These are phyloP conservation scores for Cyclotella atomus DNA, from an alignment of 108 stramenopile species.

Conservation along the genomic window DNA sequence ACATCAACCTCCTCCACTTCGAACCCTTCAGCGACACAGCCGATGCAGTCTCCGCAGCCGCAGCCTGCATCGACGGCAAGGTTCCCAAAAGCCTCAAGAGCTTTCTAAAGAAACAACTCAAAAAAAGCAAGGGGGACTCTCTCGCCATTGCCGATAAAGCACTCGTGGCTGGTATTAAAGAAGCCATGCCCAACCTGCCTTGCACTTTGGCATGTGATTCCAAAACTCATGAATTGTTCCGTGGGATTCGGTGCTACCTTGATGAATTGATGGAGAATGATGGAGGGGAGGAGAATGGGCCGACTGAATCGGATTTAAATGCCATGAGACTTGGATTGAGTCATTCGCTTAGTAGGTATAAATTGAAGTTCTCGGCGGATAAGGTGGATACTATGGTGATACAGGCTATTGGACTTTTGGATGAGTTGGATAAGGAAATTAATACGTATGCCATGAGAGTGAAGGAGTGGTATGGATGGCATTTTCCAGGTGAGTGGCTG, in stretches of 20 bases:
- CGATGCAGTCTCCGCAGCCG: constrained; percentile 96
- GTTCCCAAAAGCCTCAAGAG: constrained; percentile 92
- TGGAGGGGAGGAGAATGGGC: constrained; percentile 31
- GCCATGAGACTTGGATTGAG: constrained; percentile 97
- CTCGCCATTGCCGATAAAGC: constrained; percentile 95
- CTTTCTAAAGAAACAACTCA: constrained; percentile 97
- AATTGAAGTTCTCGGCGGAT: constrained; percentile 99
- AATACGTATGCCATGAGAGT: constrained; percentile 99
- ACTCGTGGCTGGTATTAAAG: constrained; percentile 92
- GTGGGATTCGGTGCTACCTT: constrained; percentile 93
- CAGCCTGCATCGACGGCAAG: constrained; percentile 94
- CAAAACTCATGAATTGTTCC: constrained; percentile 94
- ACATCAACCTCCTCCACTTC: constrained; percentile 91
- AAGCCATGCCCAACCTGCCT: constrained; percentile 77
- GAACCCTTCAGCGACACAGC: constrained; percentile 97
- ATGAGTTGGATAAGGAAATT: constrained; percentile 99
- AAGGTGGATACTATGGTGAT: constrained; percentile 99
- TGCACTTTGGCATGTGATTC: constrained; percentile 60
- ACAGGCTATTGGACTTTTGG: constrained; percentile 99
- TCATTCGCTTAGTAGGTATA: constrained; percentile 97
- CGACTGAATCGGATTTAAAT: constrained; percentile 61
- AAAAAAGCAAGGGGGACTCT: constrained; percentile 83
- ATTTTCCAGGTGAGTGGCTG: constrained; percentile 94
- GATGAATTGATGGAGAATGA: constrained; percentile 83
- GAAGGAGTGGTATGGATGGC: constrained; percentile 99